Base-by-base conservation (phyloP, 2,329 filamentous ascomycete species). In the Daldinia sp. region DNA sequence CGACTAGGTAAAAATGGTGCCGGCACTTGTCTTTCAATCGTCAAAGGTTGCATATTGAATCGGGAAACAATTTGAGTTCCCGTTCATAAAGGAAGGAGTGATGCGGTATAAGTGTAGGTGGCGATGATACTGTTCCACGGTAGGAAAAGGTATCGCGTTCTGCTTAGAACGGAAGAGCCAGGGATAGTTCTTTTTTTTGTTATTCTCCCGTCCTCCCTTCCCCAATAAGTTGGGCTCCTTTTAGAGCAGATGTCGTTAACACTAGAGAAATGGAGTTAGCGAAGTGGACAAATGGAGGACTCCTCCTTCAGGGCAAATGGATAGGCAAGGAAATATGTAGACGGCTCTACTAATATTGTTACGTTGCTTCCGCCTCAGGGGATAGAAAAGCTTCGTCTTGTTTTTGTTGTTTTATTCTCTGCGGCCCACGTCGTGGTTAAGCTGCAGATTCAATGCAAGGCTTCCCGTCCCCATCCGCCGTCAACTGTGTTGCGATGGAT, bases 321-420 rank as follows among this genome's bases (percentile, higher is more conserved):
- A 27, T 29, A 19, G 47, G 13, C 17, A 58, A n/a, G 27, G 55
- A 41, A 45, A 39, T 48, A 48, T 27, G 32, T 58, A 58, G 45
- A 51, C 35, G 55, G 29, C 27, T 27, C 25, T 6, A 29, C 50
- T 58, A 41, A 47, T 58, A 27, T 51, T 50, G 23, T 27, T 43
- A 27, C 29, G 21, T 37, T 34, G 10, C 32, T 29, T 45, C 45
- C 47, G 34, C 8, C 17, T 19, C 17, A n/a, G 23, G 55, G 47
- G 55, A 52, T 58, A 58, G 55, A 51, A 58, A 51, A 52, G 32
- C 47, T 58, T 35, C 43, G 29, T 57, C 45, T 34, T 32, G 45
- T 43, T 45, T 41, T 32, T 11, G 47, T 51, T 15, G 19, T 25
- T 35, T 29, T 17, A 9, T 11, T 19, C 19, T 9, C 30, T n/a